Percentiles rank a stretch among this genome's conserved stretches.
Evolutionary conservation across 768 basidiomycete genomes (phyloP).

Genomic region (Asterophora parasitica): DNA sequence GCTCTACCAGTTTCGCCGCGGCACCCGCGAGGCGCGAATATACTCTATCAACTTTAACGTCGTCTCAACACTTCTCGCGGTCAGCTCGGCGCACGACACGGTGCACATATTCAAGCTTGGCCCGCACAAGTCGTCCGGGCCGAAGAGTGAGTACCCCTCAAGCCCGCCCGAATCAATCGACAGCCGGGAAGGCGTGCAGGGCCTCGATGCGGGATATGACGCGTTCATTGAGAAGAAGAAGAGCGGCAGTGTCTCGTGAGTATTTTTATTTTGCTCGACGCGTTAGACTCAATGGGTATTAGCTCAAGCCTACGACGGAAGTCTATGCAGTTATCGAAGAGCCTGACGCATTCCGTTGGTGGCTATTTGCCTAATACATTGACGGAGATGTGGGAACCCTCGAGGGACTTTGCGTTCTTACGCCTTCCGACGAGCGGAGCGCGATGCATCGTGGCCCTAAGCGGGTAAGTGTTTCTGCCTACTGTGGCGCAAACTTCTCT

Average conservation of each 20-base stretch:
- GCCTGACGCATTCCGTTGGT: slow-evolving; percentile 72
- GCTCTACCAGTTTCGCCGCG: slow-evolving; percentile 91
- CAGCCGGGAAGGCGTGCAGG: slow-evolving; percentile 47
- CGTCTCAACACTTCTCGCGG: slow-evolving; percentile 78
- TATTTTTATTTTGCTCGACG: slow-evolving; percentile 8
- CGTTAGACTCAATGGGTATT: neutral
- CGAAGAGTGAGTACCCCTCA: slow-evolving; percentile 26
- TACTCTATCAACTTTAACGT: slow-evolving; percentile 80
- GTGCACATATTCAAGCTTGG: slow-evolving; percentile 95
- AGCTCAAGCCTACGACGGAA: slow-evolving; percentile 57
- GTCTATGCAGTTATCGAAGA: slow-evolving; percentile 72
- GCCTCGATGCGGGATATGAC: slow-evolving; percentile 77
- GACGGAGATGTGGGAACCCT: slow-evolving; percentile 96
- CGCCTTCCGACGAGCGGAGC: slow-evolving; percentile 75
- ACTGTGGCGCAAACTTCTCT: neutral
- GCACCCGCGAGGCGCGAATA: slow-evolving; percentile 82
- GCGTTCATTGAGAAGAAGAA: slow-evolving; percentile 78
- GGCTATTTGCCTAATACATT: slow-evolving; percentile 84
- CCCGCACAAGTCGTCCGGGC: slow-evolving; percentile 10
- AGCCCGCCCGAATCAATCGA: slow-evolving; percentile 57
- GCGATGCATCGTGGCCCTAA: slow-evolving; percentile 84
- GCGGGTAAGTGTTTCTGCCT: slow-evolving; percentile 55
- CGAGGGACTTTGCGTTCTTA: slow-evolving; percentile 89
- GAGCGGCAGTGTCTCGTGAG: slow-evolving; percentile 53
- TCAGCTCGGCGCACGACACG: slow-evolving; percentile 89